Base-by-base conservation (phyloP, 2,329 filamentous ascomycete genomes). In the Colletotrichum tropicicola region DNA sequence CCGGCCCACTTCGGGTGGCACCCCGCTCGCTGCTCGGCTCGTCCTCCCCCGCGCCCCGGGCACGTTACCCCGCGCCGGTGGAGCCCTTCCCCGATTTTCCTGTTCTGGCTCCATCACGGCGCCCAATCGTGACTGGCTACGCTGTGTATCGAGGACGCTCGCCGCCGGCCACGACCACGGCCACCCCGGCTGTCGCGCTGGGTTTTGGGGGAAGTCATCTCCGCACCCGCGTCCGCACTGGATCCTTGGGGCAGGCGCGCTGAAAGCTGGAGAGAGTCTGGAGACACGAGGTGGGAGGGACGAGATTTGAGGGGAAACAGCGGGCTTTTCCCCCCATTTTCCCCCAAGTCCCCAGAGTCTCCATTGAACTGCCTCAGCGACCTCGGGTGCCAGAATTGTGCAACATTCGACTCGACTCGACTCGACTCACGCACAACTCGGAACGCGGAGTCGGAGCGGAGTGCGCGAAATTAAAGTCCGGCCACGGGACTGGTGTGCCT, bases 41-140 rank as follows among this genome's bases (percentile, higher is more conserved):
- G 56, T 65, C 61, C 57, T 65, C 61, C 57, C 61, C 61, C 61
- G 61, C 57, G 57, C 57, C 49, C 61, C 43, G 61, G 61, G 43
- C 35, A 17, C 47, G 41, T 65, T 65, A 65, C 61, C 61, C 61
- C 57, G 61, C 61, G 61, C 43, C 43, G 17, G 61, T 61, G 61
- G 61, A 43, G 56, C 9, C n/a, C 10, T 41, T 54, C 61, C 54
- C 59, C 59, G 59, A 58, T 63, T 63, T 52, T 63, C n/a, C 32
- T 35, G 32, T 63, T 21, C 32, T 35, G 32, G 5, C 12, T n/a
- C 7, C 32, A 6, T 35, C 13, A 13, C 32, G 32, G n/a, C 32
- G 13, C 13, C n/a, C 32, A 15, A 12, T 35, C 32, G 32, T 35
- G 32, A 35, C 13, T 35, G 32, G 32, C 32, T 15, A 15, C n/a